phyloP scores from a whole-genome alignment of 164 flowering plant genomes.

The Platanus orientalis region DNA sequence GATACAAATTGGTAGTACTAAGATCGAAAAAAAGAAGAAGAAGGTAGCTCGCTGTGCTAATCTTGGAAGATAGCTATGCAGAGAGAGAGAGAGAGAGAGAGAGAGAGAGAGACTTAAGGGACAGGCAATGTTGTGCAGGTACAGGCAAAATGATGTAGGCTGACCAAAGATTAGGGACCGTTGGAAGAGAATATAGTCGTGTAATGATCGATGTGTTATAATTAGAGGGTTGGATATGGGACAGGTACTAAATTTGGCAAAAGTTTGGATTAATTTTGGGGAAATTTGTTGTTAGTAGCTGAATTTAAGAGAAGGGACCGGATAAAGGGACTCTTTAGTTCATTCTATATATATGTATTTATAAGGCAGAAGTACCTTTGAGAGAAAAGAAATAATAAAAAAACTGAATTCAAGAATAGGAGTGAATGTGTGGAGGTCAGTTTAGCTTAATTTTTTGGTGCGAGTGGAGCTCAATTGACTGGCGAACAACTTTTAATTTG shows the following conservation, averaged over 20 bases:
- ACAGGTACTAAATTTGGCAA: constrained; percentile 26
- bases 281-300: constrained; percentile 18
- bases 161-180: constrained; percentile 31
- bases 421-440: constrained; percentile 35
- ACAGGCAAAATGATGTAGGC: constrained; percentile 43
- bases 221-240: constrained; percentile 10
- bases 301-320: constrained; percentile 27
- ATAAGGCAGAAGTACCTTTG: constrained; percentile 5
- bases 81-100: not conserved
- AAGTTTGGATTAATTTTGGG: not conserved
- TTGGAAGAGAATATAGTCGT: constrained; percentile 17
- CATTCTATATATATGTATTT: constrained; percentile 17
- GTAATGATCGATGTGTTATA: constrained; percentile 25
- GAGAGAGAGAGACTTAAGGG: constrained; percentile 8
- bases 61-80: constrained; percentile 3
- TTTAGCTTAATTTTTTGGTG: no score
- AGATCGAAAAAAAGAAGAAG: constrained; percentile 8
- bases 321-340: constrained; percentile 37
- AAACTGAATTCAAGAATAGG: constrained; percentile 30
- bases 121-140: constrained; percentile 32
- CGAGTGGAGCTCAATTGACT: constrained; percentile 42
- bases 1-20: constrained; percentile 30
- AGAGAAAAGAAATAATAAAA: constrained; percentile 18
- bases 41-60: constrained; percentile 5
- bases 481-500: constrained; percentile 42